A percentile compares a stretch with the other conserved stretches of the same genome.
Conservation (phyloP, 208 protist species). For the Wallacemonas rigidus region DNA sequence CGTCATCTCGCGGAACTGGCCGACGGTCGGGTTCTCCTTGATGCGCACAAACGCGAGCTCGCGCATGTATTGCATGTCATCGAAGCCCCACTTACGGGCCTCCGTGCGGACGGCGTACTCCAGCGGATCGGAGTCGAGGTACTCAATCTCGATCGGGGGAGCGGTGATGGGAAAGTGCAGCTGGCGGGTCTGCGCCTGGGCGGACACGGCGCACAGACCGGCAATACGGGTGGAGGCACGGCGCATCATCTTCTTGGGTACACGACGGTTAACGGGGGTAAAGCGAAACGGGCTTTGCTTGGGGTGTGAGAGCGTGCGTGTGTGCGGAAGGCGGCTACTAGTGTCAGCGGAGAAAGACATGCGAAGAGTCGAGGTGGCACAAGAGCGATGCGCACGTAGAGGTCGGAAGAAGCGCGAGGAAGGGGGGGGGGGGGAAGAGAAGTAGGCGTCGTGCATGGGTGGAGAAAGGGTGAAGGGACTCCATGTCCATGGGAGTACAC, state of each 20-base stretch:
- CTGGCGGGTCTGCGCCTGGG: conserved; percentile 46
- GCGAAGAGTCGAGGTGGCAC: background rate
- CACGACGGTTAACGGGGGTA: background rate
- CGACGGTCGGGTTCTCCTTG: conserved; percentile 85
- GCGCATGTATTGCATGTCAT: conserved; percentile 88
- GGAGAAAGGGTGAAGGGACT: too few relatives aligned
- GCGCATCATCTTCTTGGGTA: conserved; percentile 39
- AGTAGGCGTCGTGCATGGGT: too few relatives aligned
- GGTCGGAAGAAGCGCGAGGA: background rate
- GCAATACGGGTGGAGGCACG: conserved; percentile 50
- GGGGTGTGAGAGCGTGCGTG: background rate
- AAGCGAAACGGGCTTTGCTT: background rate
- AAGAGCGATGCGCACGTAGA: background rate
- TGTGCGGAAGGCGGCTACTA: conserved; percentile 12
- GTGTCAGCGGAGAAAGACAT: background rate
- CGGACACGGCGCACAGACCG: conserved; percentile 28
- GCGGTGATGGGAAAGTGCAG: conserved; percentile 84
- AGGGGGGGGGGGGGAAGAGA: background rate
- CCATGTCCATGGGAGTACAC: too few relatives aligned
- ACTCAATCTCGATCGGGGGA: conserved; percentile 85
- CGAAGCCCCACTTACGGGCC: conserved; percentile 88
- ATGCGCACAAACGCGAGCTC: conserved; percentile 91
- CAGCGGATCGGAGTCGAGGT: conserved; percentile 85
- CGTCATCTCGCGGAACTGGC: conserved; percentile 86
- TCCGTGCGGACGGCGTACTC: conserved; percentile 88